Conservation (phyloP, 2,329 filamentous ascomycete genomes). For the Colletotrichum kahawae region DNA sequence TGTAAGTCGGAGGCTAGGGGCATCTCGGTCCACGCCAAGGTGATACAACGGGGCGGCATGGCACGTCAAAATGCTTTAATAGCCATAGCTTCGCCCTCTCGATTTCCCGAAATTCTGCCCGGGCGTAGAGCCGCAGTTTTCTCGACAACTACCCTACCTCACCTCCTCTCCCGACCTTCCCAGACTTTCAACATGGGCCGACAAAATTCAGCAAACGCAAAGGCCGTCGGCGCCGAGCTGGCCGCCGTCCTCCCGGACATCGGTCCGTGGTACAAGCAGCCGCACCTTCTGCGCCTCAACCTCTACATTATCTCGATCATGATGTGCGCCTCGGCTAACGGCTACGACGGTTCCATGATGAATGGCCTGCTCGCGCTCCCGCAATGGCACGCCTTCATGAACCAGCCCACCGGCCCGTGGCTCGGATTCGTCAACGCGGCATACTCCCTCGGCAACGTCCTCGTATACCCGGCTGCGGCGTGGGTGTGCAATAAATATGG, state of each 20-base stretch:
- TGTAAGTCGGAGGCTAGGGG: background rate
- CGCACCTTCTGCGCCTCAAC: conserved; percentile 48
- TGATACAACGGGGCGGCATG: background rate
- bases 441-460: conserved; percentile 43
- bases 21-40: background rate
- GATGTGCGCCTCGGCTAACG: conserved; percentile 38
- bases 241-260: conserved; percentile 43
- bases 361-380: conserved; percentile 48
- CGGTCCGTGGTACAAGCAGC: conserved; percentile 44
- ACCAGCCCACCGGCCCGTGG: conserved; percentile 36
- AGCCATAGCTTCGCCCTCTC: background rate
- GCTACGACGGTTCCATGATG: conserved; percentile 46
- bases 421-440: conserved; percentile 43
- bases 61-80: background rate
- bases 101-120: background rate
- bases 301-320: conserved; percentile 38
- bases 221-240: conserved; percentile 8
- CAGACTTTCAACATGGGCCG: background rate
- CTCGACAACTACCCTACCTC: background rate
- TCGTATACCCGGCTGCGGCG: conserved; percentile 32
- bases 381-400: conserved; percentile 46
- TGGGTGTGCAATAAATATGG: conserved; percentile 32
- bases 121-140: background rate
- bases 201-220: background rate
- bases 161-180: background rate